phyloP scores from a whole-genome alignment of 2,329 filamentous ascomycete genomes.

The Fusarium tjaetaba region DNA sequence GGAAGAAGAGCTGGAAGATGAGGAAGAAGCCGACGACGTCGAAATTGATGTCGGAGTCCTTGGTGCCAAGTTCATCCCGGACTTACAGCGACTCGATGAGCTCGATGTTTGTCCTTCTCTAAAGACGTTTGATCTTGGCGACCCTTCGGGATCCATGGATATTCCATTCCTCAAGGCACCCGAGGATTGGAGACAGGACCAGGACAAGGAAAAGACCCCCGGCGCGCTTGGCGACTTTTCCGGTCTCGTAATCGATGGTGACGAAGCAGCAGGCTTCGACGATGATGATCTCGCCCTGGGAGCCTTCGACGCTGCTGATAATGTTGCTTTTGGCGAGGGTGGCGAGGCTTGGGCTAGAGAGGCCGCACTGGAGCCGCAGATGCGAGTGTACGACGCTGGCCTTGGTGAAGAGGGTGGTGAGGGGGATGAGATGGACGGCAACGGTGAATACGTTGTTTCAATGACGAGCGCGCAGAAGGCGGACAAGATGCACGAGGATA shows the following conservation, averaged over 20 bases:
- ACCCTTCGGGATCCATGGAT: slow-evolving; percentile 84
- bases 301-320: slow-evolving; percentile 74
- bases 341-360: slow-evolving; percentile 96
- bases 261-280: slow-evolving; percentile 80
- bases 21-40: slow-evolving; percentile 58
- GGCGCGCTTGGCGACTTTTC: slow-evolving; percentile 72
- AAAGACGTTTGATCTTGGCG: slow-evolving; percentile 91
- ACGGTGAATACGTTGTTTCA: slow-evolving; percentile 81
- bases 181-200: slow-evolving; percentile 83
- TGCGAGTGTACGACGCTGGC: slow-evolving; percentile 77
- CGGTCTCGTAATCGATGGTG: slow-evolving; percentile 86
- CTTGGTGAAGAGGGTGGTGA: slow-evolving; percentile 65
- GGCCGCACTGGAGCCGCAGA: slow-evolving; percentile 85
- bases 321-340: slow-evolving; percentile 92
- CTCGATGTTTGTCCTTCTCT: slow-evolving; percentile 95
- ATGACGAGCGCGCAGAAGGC: slow-evolving; percentile 73
- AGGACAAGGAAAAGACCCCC: slow-evolving; percentile 69
- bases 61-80: slow-evolving; percentile 84
- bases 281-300: slow-evolving; percentile 77
- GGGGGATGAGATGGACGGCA: slow-evolving; percentile 57
- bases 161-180: slow-evolving; percentile 91
- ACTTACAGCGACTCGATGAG: slow-evolving; percentile 78
- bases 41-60: slow-evolving; percentile 83
- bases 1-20: slow-evolving; percentile 48
- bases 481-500: slow-evolving; percentile 86